Conservation (phyloP, 2,329 filamentous ascomycete species). For the Colletotrichum sp. region DNA sequence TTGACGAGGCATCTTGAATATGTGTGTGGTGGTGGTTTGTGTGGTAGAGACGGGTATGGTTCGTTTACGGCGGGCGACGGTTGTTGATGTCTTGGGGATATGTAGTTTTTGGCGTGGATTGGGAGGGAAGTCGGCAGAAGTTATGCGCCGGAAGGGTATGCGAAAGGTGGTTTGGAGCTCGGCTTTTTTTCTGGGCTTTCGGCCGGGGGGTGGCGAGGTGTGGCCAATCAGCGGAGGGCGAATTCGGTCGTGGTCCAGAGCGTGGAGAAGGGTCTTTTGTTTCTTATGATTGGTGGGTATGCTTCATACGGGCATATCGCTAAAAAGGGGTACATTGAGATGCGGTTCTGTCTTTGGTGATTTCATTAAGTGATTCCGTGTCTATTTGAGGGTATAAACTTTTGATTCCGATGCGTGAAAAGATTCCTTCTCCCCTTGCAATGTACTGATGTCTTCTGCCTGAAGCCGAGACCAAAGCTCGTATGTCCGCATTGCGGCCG, state of each 20-base stretch:
- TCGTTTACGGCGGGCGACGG: neutral
- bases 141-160: conserved; percentile 9
- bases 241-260: conserved; percentile 3
- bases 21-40: conserved; percentile 4
- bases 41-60: neutral
- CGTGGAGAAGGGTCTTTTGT: neutral
- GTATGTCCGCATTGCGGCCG: neutral
- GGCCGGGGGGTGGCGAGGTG: conserved; percentile 2
- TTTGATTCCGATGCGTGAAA: conserved; percentile 4
- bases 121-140: conserved; percentile 22
- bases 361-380: neutral
- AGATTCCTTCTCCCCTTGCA: neutral
- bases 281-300: neutral
- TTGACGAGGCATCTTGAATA: conserved; percentile 75
- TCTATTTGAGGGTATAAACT: neutral
- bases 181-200: neutral
- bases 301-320: neutral
- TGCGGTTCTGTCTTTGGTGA: neutral
- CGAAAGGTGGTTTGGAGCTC: neutral
- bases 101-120: conserved; percentile 28
- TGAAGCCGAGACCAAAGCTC: neutral
- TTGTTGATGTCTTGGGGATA: conserved; percentile 29
- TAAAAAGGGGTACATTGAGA: neutral
- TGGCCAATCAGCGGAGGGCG: conserved; percentile 8
- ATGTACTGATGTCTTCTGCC: neutral